Evolutionary conservation across 2,329 filamentous ascomycete genomes (phyloP).

Genomic region (Fusarium sp.): DNA sequence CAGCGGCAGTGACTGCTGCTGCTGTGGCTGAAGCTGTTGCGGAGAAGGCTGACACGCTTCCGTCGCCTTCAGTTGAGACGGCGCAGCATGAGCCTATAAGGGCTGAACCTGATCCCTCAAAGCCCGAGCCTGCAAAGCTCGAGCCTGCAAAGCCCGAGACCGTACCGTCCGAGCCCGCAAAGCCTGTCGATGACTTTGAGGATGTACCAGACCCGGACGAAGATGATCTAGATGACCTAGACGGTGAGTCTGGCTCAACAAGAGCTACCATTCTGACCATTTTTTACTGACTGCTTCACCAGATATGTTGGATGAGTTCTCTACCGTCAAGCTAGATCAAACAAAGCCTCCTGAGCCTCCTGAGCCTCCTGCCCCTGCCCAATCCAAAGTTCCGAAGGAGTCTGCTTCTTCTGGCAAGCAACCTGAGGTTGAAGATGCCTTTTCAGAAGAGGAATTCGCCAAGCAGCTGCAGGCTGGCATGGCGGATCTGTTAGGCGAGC

Average conservation of each 20-base stretch:
- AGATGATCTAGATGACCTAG: conserved; percentile 89
- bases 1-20: conserved; percentile 19
- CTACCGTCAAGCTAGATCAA: conserved; percentile 63
- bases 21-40: conserved; percentile 20
- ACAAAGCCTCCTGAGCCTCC: conserved; percentile 43
- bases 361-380: conserved; percentile 42
- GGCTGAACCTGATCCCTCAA: too few relatives aligned
- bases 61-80: background rate
- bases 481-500: conserved; percentile 79
- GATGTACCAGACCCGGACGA: conserved; percentile 89
- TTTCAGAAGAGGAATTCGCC: conserved; percentile 80
- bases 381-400: conserved; percentile 49
- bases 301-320: conserved; percentile 96
- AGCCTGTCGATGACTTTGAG: conserved; percentile 47
- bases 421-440: conserved; percentile 50
- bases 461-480: conserved; percentile 90
- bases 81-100: background rate
- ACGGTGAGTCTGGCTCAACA: conserved; percentile 64
- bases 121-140: too few relatives aligned
- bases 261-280: background rate
- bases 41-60: conserved; percentile 11
- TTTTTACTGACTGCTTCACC: conserved; percentile 13
- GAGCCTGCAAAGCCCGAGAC: too few relatives aligned
- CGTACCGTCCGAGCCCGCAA: too few relatives aligned
- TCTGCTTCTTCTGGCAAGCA: conserved; percentile 38